phyloP scores from a whole-genome alignment of 148 eudicot genomes.

The Arctostaphylos glauca region DNA sequence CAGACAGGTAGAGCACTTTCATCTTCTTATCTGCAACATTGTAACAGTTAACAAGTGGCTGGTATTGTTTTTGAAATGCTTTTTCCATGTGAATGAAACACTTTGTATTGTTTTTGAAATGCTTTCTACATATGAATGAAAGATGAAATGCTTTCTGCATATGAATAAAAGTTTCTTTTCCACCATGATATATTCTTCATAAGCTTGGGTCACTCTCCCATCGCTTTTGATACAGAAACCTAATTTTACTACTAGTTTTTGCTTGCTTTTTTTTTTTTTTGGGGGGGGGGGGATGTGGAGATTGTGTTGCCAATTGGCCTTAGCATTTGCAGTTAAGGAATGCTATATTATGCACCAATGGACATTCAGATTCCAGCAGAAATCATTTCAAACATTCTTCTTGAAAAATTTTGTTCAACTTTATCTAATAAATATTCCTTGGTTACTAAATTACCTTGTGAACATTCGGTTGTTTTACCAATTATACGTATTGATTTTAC shows the following conservation, averaged over 20 bases:
- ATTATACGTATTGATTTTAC: not conserved
- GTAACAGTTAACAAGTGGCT: not conserved
- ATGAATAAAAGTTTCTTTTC: not conserved
- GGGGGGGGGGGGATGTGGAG: not conserved
- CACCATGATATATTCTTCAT: not conserved
- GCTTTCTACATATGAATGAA: too few species aligned
- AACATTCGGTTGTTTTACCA: not conserved
- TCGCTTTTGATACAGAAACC: not conserved
- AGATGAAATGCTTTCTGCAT: not conserved
- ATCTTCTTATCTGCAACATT: not conserved
- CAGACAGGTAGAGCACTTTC: conserved; percentile 40
- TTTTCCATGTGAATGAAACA: too few species aligned
- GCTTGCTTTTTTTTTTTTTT: too few species aligned
- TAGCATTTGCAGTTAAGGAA: not conserved
- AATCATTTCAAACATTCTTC: not conserved
- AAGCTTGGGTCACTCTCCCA: not conserved
- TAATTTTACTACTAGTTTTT: not conserved
- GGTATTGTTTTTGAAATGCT: too few species aligned
- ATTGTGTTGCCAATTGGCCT: not conserved
- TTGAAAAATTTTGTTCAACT: not conserved
- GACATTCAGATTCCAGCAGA: conserved; percentile 7
- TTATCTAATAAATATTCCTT: not conserved
- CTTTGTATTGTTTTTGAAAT: not conserved
- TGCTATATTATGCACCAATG: not conserved
- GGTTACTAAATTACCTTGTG: not conserved